These are phyloP conservation scores for Lachnellula cervina DNA, from an alignment of 2,329 filamentous ascomycete species.

Conservation along the genomic window DNA sequence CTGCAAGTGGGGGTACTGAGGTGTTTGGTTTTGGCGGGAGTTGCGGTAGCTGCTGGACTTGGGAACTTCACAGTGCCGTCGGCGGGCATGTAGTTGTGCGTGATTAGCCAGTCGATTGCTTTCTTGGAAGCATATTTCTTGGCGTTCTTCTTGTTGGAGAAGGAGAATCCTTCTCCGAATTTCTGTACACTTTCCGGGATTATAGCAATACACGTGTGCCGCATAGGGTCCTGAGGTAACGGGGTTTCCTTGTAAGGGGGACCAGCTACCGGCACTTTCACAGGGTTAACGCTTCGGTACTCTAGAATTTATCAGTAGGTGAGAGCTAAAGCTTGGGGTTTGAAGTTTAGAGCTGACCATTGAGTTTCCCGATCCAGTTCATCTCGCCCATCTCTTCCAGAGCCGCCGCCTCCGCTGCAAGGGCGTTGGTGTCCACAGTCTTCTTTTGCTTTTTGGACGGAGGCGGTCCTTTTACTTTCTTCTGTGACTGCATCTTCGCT, in stretches of 20 bases:
- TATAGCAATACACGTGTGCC: slow-evolving; percentile 21
- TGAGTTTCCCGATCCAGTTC: slow-evolving; percentile 30
- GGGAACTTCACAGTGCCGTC: slow-evolving; percentile 24
- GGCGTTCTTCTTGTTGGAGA: slow-evolving; percentile 29
- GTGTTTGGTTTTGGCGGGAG: not conserved
- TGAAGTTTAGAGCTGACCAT: slow-evolving; percentile 15
- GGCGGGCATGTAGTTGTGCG: slow-evolving; percentile 25
- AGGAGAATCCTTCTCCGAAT: slow-evolving; percentile 16
- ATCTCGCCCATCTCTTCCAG: slow-evolving; percentile 21
- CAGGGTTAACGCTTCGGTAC: slow-evolving; percentile 20
- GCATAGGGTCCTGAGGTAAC: slow-evolving; percentile 1
- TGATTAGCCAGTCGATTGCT: slow-evolving; percentile 30
- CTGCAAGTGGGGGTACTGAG: not conserved
- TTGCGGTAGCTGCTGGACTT: slow-evolving; percentile 3
- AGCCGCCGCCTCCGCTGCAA: slow-evolving; percentile 14
- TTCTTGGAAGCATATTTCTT: slow-evolving; percentile 30
- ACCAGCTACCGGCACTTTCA: not conserved
- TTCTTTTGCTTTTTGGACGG: slow-evolving; percentile 13
- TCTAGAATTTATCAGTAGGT: slow-evolving; percentile 16
- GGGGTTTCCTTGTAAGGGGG: slow-evolving; percentile 9
- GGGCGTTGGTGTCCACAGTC: slow-evolving; percentile 5
- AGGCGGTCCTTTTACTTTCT: not conserved
- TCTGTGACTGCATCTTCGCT: not conserved
- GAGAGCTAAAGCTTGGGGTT: not conserved
- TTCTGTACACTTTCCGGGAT: slow-evolving; percentile 19